Conservation (phyloP, 495 filamentous ascomycete species). For the Astrothelium macrocarpum region DNA sequence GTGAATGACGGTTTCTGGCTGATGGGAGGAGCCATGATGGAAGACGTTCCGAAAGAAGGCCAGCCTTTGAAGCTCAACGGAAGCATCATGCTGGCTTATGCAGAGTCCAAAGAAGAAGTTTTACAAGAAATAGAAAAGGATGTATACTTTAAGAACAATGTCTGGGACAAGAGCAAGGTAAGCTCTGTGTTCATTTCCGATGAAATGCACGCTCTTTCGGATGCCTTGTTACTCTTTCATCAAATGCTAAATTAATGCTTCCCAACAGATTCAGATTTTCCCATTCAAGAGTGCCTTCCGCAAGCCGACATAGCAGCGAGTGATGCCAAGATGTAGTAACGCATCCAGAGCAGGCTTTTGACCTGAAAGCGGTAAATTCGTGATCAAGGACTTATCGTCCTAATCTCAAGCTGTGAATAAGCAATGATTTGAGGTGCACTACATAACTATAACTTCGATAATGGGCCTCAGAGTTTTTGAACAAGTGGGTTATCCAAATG, state of each 20-base stretch:
- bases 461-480: too few relatives aligned
- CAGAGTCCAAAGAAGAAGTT: slow-evolving; percentile 58
- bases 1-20: slow-evolving; percentile 41
- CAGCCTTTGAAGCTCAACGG: slow-evolving; percentile 59
- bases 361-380: too few relatives aligned
- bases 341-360: not conserved
- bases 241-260: not conserved
- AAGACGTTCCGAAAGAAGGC: slow-evolving; percentile 53
- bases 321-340: not conserved
- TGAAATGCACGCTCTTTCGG: not conserved
- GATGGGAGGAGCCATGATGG: slow-evolving; percentile 61
- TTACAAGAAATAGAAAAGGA: slow-evolving; percentile 58
- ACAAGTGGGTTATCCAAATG: too few relatives aligned
- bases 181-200: slow-evolving; percentile 6
- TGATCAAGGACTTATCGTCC: too few relatives aligned
- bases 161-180: slow-evolving; percentile 80
- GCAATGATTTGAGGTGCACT: too few relatives aligned
- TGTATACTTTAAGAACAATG: slow-evolving; percentile 55
- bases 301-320: slow-evolving; percentile 19
- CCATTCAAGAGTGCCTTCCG: slow-evolving; percentile 32
- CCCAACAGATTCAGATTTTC: slow-evolving; percentile 24
- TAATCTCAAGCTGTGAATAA: too few relatives aligned
- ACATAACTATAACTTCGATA: too few relatives aligned
- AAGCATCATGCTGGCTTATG: slow-evolving; percentile 54
- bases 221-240: not conserved